These are phyloP conservation scores for Rhodotorula sp. DNA, from an alignment of 1,284 basidiomycete species.

Conservation along the genomic window DNA sequence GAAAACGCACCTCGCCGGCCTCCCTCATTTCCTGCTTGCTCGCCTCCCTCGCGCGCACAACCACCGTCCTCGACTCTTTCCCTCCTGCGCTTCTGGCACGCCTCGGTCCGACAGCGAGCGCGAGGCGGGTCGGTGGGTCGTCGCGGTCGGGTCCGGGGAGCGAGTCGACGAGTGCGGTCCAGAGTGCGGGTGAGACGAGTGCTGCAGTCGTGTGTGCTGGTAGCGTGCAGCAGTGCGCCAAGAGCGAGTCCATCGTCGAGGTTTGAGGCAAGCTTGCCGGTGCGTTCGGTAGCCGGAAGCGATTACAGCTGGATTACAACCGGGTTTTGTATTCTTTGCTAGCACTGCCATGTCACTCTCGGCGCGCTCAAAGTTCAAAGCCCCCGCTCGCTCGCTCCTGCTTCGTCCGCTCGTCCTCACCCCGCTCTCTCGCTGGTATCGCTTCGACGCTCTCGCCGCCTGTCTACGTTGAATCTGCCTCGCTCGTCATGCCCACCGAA, in stretches of 20 bases:
- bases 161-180: slow-evolving; percentile 15
- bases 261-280: neutral
- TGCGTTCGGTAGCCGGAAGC: neutral
- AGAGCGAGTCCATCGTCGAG: neutral
- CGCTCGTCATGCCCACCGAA: slow-evolving; percentile 15
- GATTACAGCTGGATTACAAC: neutral
- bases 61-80: neutral
- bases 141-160: neutral
- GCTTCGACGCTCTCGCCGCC: too few relatives aligned
- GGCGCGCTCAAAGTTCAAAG: neutral
- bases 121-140: neutral
- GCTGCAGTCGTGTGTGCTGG: neutral
- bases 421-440: neutral
- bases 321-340: too few relatives aligned
- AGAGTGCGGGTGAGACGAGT: slow-evolving; percentile 17
- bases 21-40: slow-evolving; percentile 2
- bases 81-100: neutral
- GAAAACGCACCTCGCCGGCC: neutral
- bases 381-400: neutral
- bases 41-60: neutral
- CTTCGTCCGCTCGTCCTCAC: neutral
- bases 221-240: neutral
- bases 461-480: neutral
- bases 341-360: too few relatives aligned
- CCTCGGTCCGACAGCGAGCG: slow-evolving; percentile 3